Percentiles rank a stretch among this genome's conserved stretches.
phyloP scores from a whole-genome alignment of 2,329 filamentous ascomycete species.

The Colletotrichum brevisporum region DNA sequence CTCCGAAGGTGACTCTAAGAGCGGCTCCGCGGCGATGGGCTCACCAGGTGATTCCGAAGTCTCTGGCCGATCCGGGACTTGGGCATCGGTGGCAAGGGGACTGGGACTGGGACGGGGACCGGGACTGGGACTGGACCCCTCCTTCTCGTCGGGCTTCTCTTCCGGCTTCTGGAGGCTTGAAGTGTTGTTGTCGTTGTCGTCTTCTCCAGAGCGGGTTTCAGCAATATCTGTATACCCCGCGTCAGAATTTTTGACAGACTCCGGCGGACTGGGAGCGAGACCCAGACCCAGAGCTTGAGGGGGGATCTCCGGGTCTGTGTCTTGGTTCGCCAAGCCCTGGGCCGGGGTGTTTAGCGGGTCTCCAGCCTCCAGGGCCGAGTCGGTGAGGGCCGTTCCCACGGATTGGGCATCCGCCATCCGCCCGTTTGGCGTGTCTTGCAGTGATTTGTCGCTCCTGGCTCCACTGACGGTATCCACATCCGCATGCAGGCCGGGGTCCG shows the following conservation, averaged over 20 bases:
- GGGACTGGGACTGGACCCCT: neutral
- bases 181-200: constrained; percentile 43
- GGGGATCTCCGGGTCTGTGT: constrained; percentile 41
- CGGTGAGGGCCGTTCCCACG: constrained; percentile 42
- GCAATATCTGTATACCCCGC: constrained; percentile 35
- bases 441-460: constrained; percentile 35
- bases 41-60: constrained; percentile 35
- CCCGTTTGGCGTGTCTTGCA: constrained; percentile 39
- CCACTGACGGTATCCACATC: constrained; percentile 31
- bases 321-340: constrained; percentile 37
- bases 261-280: constrained; percentile 26
- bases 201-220: constrained; percentile 42
- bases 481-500: constrained; percentile 36
- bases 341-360: constrained; percentile 39
- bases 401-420: constrained; percentile 40
- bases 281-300: constrained; percentile 35
- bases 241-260: constrained; percentile 37
- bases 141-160: constrained; percentile 49
- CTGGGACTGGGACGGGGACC: too few species aligned
- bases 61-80: constrained; percentile 18
- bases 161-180: constrained; percentile 48
- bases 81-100: constrained; percentile 31
- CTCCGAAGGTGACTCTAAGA: constrained; percentile 29
- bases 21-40: constrained; percentile 27
- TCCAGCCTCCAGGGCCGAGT: constrained; percentile 41